Evolutionary conservation across 768 basidiomycete species (phyloP).

Genomic region (Rhodotorula graminis): DNA sequence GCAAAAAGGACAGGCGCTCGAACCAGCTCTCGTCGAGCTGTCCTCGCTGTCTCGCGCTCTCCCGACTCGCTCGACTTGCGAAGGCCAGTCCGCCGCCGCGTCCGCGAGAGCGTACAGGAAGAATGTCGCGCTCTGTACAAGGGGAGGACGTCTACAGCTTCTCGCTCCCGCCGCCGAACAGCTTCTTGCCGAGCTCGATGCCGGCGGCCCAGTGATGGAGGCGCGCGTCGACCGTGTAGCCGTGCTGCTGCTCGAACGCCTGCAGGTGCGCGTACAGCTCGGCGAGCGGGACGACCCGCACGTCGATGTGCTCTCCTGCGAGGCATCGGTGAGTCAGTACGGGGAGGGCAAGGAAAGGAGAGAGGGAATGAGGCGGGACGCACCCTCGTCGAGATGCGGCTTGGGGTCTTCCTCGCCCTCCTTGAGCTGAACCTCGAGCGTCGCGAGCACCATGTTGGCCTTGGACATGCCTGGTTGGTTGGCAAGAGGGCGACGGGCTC

Average conservation of each 20-base stretch:
- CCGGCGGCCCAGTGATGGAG: slow-evolving; percentile 63
- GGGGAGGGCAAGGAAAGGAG: too few species aligned
- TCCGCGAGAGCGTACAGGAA: too few species aligned
- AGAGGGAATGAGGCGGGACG: background rate
- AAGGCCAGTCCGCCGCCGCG: too few species aligned
- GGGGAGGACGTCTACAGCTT: background rate
- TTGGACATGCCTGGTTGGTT: slow-evolving; percentile 72
- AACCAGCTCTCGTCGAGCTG: background rate
- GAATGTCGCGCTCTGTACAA: too few species aligned
- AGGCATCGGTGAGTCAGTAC: background rate
- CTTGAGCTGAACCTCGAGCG: slow-evolving; percentile 57
- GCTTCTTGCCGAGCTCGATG: slow-evolving; percentile 18
- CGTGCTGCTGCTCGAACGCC: slow-evolving; percentile 49
- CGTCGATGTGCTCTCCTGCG: slow-evolving; percentile 72
- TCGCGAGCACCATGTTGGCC: slow-evolving; percentile 83
- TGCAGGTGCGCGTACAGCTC: slow-evolving; percentile 62
- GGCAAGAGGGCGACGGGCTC: background rate
- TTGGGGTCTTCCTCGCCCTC: slow-evolving; percentile 54
- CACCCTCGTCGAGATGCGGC: slow-evolving; percentile 62
- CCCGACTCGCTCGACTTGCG: too few species aligned
- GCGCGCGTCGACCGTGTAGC: slow-evolving; percentile 47
- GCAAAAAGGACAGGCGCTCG: too few species aligned
- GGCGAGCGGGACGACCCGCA: slow-evolving; percentile 63
- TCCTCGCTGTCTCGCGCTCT: too few species aligned
- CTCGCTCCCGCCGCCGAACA: background rate